phyloP scores from a whole-genome alignment of 495 filamentous ascomycete genomes.

The Lepraria neglecta region DNA sequence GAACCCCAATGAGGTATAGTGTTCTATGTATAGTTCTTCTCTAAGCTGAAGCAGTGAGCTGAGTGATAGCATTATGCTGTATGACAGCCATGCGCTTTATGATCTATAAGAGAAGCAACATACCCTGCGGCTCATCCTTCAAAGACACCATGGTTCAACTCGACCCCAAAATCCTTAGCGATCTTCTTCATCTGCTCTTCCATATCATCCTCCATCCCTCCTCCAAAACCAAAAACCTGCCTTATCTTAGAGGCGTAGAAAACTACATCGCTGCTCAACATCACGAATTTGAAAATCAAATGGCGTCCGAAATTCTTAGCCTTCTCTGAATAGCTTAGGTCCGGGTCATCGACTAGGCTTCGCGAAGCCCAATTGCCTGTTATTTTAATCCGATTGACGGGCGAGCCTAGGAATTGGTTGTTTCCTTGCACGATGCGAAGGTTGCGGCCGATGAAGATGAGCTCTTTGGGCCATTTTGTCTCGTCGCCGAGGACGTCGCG shows the following conservation, averaged over 20 bases:
- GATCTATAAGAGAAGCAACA: too few species aligned
- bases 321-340: slow-evolving; percentile 51
- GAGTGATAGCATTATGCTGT: too few species aligned
- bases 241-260: slow-evolving; percentile 74
- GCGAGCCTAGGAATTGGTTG: slow-evolving; percentile 80
- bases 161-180: slow-evolving; percentile 86
- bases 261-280: slow-evolving; percentile 71
- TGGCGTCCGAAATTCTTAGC: slow-evolving; percentile 59
- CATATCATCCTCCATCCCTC: slow-evolving; percentile 90
- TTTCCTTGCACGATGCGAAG: slow-evolving; percentile 86
- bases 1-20: too few species aligned
- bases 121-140: slow-evolving; percentile 53
- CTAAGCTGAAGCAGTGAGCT: too few species aligned
- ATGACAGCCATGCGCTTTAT: too few species aligned
- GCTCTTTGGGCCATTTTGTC: slow-evolving; percentile 84
- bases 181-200: slow-evolving; percentile 78
- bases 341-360: slow-evolving; percentile 62
- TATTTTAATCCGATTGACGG: slow-evolving; percentile 92
- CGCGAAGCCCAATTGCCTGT: slow-evolving; percentile 84
- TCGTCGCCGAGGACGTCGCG: slow-evolving; percentile 82
- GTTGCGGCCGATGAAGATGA: slow-evolving; percentile 93
- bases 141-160: slow-evolving; percentile 80
- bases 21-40: too few species aligned
- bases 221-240: slow-evolving; percentile 66
- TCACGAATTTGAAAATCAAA: slow-evolving; percentile 68